Evolutionary conservation across 495 filamentous ascomycete species (phyloP).

Genomic region (Choiromyces venosus): DNA sequence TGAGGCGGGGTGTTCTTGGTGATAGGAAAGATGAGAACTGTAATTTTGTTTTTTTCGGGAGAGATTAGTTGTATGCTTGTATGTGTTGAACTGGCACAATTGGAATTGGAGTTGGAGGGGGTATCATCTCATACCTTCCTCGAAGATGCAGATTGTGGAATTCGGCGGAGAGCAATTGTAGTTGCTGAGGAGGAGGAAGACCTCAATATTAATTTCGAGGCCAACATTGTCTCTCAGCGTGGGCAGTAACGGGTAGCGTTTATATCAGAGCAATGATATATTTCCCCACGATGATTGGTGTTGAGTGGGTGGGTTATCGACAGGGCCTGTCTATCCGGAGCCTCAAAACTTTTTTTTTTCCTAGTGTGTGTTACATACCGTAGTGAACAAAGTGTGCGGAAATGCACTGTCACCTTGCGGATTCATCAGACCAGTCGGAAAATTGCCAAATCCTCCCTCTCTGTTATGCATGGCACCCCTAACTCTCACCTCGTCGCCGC

Average conservation of each 20-base stretch:
- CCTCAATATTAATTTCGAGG: constrained; percentile 19
- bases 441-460: not conserved
- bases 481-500: not conserved
- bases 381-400: not conserved
- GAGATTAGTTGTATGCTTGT: not conserved
- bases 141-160: constrained; percentile 4
- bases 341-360: not conserved
- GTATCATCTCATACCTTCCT: not conserved
- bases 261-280: not conserved
- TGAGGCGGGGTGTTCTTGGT: constrained; percentile 31
- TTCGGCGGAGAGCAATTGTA: constrained; percentile 19
- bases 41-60: not conserved
- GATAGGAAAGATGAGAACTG: constrained; percentile 26
- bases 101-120: not conserved
- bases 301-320: not conserved
- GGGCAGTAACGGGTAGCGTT: not conserved
- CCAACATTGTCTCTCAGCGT: constrained; percentile 13
- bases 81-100: not conserved
- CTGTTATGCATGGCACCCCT: not conserved
- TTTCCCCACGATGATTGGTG: not conserved
- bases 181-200: constrained; percentile 3
- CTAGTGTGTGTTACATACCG: not conserved
- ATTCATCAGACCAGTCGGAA: not conserved
- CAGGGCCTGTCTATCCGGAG: not conserved
- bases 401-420: not conserved